Percentiles rank a stretch among this genome's conserved stretches.
Evolutionary conservation across 2,329 filamentous ascomycete genomes (phyloP).

Genomic region (Talaromyces sp.): DNA sequence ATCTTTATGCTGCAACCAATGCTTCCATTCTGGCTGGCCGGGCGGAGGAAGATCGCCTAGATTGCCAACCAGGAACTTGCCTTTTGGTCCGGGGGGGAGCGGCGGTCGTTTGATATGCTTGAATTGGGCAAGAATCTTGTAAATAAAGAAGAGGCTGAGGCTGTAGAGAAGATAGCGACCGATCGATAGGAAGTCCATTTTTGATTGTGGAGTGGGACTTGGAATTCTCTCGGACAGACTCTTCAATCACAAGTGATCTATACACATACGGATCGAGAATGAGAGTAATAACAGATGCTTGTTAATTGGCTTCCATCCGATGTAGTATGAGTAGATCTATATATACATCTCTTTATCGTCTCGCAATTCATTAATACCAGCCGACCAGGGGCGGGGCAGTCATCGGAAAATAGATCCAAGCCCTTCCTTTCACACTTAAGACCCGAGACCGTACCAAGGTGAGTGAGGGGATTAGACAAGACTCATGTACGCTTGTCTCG

Average conservation of each 20-base stretch:
- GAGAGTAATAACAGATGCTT: not conserved
- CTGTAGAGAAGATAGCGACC: constrained; percentile 3
- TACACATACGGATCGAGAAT: not conserved
- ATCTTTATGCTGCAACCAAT: constrained; percentile 46
- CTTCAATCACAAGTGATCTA: not conserved
- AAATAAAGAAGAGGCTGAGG: constrained; percentile 10
- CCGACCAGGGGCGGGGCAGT: constrained; percentile 6
- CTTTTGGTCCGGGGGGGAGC: constrained; percentile 50
- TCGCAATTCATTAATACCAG: not conserved
- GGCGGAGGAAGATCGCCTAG: constrained; percentile 46
- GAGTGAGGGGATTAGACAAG: not conserved
- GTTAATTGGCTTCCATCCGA: not conserved
- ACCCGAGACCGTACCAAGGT: not conserved
- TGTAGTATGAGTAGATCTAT: not conserved
- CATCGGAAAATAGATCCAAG: not conserved
- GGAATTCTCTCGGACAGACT: not conserved
- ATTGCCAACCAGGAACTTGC: constrained; percentile 50
- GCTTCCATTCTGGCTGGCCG: constrained; percentile 38
- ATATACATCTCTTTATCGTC: not conserved
- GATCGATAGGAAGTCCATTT: constrained; percentile 11
- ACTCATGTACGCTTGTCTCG: constrained; percentile 1
- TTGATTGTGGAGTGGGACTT: not conserved
- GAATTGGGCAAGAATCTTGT: constrained; percentile 14
- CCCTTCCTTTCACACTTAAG: not conserved
- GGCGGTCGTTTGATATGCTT: constrained; percentile 10